Evolutionary conservation across 208 protist species (phyloP).

Genomic region (Angomonas deanei): DNA sequence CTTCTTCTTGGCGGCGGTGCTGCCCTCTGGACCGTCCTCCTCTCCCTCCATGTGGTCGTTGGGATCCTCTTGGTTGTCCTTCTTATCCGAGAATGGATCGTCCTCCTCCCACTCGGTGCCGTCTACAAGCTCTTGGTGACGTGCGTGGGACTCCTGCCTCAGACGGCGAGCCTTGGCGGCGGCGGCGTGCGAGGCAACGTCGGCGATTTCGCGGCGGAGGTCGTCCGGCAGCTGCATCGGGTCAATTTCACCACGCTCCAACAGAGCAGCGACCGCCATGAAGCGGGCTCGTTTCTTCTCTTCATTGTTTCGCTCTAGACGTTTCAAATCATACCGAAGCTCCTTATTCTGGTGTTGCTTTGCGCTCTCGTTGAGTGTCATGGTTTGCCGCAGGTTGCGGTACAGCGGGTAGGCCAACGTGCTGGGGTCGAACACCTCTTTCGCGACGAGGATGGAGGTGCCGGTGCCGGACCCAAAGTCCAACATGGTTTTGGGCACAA

Average conservation of each 20-base stretch:
- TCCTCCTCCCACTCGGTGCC: slow-evolving; percentile 77
- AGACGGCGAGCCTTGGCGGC: slow-evolving; percentile 44
- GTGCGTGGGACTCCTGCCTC: slow-evolving; percentile 48
- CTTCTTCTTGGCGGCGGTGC: slow-evolving; percentile 6
- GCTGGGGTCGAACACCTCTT: slow-evolving; percentile 86
- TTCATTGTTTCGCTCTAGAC: slow-evolving; percentile 68
- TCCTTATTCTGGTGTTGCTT: slow-evolving; percentile 46
- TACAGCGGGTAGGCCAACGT: slow-evolving; percentile 83
- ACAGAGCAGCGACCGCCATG: slow-evolving; percentile 80
- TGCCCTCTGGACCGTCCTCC: slow-evolving; percentile 21
- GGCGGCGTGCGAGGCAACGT: slow-evolving; percentile 56
- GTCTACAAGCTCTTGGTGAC: slow-evolving; percentile 71
- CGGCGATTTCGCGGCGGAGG: slow-evolving; percentile 63
- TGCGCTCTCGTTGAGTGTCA: slow-evolving; percentile 61
- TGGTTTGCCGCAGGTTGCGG: slow-evolving; percentile 76
- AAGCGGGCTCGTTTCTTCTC: slow-evolving; percentile 84
- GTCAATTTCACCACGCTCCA: slow-evolving; percentile 74
- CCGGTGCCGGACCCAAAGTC: slow-evolving; percentile 86
- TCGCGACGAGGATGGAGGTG: slow-evolving; percentile 75
- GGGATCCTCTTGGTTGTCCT: slow-evolving; percentile 34
- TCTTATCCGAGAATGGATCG: slow-evolving; percentile 47
- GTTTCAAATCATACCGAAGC: slow-evolving; percentile 68
- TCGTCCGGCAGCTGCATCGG: slow-evolving; percentile 59
- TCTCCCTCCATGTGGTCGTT: slow-evolving; percentile 41
- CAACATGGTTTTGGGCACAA: slow-evolving; percentile 83